A percentile compares a stretch with the other conserved stretches of the same genome.
These are phyloP conservation scores for Colletotrichum tanaceti DNA, from an alignment of 2,329 filamentous ascomycete species.

Conservation along the genomic window DNA sequence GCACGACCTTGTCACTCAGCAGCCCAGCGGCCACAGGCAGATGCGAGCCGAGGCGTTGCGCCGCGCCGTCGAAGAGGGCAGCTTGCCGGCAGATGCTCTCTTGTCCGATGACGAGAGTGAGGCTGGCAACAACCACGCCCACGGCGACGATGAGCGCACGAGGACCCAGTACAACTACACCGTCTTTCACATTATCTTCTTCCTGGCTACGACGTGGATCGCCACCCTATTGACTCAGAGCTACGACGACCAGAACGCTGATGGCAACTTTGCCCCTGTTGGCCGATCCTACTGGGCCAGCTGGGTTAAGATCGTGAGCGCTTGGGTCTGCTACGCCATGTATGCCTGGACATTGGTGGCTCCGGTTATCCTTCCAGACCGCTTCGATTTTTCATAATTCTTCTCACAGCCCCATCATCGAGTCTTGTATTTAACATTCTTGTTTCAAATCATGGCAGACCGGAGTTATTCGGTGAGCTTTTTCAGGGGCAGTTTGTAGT, in stretches of 20 bases:
- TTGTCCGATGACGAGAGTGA: constrained; percentile 79
- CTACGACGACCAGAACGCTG: constrained; percentile 69
- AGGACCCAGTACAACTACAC: constrained; percentile 96
- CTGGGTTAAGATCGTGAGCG: constrained; percentile 98
- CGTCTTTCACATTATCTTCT: constrained; percentile 97
- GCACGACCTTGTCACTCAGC: constrained; percentile 88
- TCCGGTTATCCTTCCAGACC: constrained; percentile 84
- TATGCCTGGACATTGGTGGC: constrained; percentile 95
- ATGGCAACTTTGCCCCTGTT: constrained; percentile 87
- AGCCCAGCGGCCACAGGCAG: constrained; percentile 82
- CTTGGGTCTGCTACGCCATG: constrained; percentile 95
- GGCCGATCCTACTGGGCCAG: constrained; percentile 96
- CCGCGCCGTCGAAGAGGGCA: constrained; percentile 91
- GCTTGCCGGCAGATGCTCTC: constrained; percentile 89
- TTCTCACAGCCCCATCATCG: neutral
- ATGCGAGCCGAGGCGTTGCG: constrained; percentile 94
- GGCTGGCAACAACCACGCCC: constrained; percentile 67
- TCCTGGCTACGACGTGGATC: constrained; percentile 95
- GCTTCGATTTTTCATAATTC: constrained; percentile 73
- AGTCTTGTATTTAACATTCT: neutral
- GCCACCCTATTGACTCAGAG: constrained; percentile 87
- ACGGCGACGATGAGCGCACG: constrained; percentile 86
- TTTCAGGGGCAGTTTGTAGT: neutral
- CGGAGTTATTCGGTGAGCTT: neutral
- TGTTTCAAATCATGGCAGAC: neutral